Percentiles rank a stretch among this genome's conserved stretches.
Conservation (phyloP, 1,284 basidiomycete species). For the Trichosporon inkin region DNA sequence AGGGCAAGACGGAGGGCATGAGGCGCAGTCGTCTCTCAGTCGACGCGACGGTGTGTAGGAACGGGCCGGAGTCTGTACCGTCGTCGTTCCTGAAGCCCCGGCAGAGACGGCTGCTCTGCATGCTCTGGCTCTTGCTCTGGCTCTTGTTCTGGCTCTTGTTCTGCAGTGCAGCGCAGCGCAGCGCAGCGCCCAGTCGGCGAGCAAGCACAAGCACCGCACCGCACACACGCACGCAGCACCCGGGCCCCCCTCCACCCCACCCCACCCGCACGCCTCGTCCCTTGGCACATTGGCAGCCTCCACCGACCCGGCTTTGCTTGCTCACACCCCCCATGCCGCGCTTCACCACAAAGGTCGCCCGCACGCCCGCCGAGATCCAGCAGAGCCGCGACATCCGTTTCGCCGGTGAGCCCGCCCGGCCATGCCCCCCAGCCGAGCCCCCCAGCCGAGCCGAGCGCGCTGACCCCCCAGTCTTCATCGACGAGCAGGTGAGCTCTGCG, state of each 20-base stretch:
- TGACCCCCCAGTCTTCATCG: slow-evolving; percentile 39
- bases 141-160: no score
- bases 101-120: no score
- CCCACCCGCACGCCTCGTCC: no score
- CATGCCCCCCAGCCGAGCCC: background rate
- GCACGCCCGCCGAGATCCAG: slow-evolving; percentile 37
- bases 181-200: no score
- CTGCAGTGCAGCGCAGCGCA: no score
- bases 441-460: no score
- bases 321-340: slow-evolving; percentile 10
- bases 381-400: slow-evolving; percentile 45
- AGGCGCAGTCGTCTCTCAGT: no score
- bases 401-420: slow-evolving; percentile 36
- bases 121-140: no score
- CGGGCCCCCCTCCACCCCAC: no score
- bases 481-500: slow-evolving; percentile 40
- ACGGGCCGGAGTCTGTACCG: slow-evolving; percentile 1
- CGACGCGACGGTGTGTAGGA: background rate
- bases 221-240: no score
- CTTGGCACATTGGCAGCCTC: background rate
- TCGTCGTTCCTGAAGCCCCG: no score
- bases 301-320: background rate
- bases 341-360: slow-evolving; percentile 32
- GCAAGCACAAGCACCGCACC: no score
- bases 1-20: background rate